These are phyloP conservation scores for Malus hybrid DNA, from an alignment of 331 rosid species.

Conservation along the genomic window DNA sequence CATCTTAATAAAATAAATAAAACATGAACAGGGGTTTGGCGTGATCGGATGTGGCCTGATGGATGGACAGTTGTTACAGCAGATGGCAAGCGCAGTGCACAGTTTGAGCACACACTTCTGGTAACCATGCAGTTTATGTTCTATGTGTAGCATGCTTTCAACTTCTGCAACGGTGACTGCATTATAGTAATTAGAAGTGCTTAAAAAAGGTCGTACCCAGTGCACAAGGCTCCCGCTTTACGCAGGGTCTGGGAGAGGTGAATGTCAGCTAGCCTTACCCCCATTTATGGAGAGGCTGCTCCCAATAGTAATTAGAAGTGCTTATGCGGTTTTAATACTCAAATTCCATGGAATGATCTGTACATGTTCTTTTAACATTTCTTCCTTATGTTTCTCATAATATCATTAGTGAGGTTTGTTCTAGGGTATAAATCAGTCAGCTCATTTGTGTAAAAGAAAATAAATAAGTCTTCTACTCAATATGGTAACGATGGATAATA, in stretches of 20 bases:
- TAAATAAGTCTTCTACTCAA: neutral
- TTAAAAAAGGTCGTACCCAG: too few species aligned
- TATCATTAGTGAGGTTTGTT: neutral
- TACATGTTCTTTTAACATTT: too few species aligned
- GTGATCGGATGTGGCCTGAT: conserved; percentile 96
- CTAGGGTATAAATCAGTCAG: neutral
- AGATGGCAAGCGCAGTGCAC: conserved; percentile 94
- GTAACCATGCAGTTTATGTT: conserved; percentile 27
- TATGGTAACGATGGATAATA: neutral
- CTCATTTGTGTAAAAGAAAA: neutral
- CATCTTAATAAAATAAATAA: neutral
- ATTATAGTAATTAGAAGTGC: neutral
- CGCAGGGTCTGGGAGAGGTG: too few species aligned
- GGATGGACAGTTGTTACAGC: conserved; percentile 86
- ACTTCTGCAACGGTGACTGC: neutral
- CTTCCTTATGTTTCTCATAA: neutral
- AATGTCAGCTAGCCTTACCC: too few species aligned
- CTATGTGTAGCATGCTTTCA: neutral
- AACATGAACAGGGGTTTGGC: conserved; percentile 63
- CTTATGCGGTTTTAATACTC: neutral
- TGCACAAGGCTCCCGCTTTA: too few species aligned
- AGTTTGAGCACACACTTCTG: conserved; percentile 94
- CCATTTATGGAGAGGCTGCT: too few species aligned
- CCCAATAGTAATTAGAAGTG: neutral
- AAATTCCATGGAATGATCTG: too few species aligned